phyloP scores from a whole-genome alignment of 495 filamentous ascomycete genomes.

The Hypoxylon perforatum region DNA sequence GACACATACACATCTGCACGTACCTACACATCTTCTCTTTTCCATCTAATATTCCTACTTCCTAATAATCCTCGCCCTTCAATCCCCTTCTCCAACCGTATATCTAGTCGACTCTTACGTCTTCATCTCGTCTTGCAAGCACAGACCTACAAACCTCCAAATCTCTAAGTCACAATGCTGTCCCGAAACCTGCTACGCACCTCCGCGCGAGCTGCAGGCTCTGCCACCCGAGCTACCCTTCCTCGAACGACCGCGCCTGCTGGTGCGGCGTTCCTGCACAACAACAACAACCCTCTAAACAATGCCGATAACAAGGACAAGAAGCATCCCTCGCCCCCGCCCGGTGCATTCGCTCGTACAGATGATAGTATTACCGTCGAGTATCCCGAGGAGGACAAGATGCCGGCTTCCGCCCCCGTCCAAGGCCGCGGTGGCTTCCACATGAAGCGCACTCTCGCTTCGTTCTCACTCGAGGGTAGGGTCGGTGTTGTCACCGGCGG shows the following conservation, averaged over 20 bases:
- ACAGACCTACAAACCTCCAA: no score
- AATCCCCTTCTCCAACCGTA: background rate
- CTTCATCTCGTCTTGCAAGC: slow-evolving; percentile 9
- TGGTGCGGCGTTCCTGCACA: slow-evolving; percentile 39
- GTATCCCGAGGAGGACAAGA: slow-evolving; percentile 75
- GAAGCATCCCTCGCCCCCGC: slow-evolving; percentile 28
- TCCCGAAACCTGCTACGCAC: slow-evolving; percentile 38
- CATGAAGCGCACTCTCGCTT: slow-evolving; percentile 57
- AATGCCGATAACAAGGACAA: slow-evolving; percentile 44
- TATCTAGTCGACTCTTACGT: background rate
- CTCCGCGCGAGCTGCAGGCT: slow-evolving; percentile 31
- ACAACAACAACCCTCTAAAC: slow-evolving; percentile 41
- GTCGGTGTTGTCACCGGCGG: slow-evolving; percentile 87
- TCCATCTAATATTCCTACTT: background rate
- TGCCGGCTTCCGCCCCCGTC: slow-evolving; percentile 73
- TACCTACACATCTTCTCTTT: slow-evolving; percentile 8
- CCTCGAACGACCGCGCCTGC: slow-evolving; percentile 35
- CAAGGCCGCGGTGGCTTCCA: slow-evolving; percentile 74
- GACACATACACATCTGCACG: slow-evolving; percentile 12
- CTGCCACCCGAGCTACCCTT: slow-evolving; percentile 26
- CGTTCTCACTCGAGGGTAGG: slow-evolving; percentile 82
- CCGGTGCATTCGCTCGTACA: slow-evolving; percentile 76
- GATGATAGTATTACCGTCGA: slow-evolving; percentile 79
- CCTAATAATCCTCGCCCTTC: background rate
- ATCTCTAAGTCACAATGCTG: slow-evolving; percentile 26